Base-by-base conservation (phyloP, 805 yeast species). In the Metschnikowia santaceciliae region DNA sequence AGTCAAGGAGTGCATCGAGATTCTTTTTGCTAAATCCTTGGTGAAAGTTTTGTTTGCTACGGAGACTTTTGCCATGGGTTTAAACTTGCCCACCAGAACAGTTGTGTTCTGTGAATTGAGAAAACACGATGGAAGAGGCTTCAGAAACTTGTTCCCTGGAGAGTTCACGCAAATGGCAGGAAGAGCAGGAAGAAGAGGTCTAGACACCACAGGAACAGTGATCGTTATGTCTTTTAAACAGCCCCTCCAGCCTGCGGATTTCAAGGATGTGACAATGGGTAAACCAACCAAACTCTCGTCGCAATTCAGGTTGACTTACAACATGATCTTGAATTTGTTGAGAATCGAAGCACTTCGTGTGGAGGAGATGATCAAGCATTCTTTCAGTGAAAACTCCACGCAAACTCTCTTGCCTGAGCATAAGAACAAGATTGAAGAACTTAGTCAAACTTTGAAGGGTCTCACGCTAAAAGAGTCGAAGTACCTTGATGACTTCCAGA, bases 91-190 rank as follows among this genome's bases (percentile, higher is more conserved):
- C 11, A 92, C 99, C 0, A 83, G 96, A 71, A 94, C 99, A 0
- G 99, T 94, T 34, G 91, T 92, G 0, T 94, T 94, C 66, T 81
- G 90, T 54, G 89, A 86, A 43, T 72, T 86, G 46, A 74, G 92
- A 57, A 94, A 94, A 63, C 96, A 92, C 66, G 99, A 94, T 64
- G 98, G 98, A 42, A 78, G 83, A 32, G 80, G 80, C 0, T 83
- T 89, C 68, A 79, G 99, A 68, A 81, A 86, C 62, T 75, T 94
- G 53, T 77, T 86, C 8, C 97, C 99, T 0, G 99, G 99, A 49
- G 99, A 94, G 66, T 94, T 92, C 65, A 94, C 98, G 0, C 99
- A 92, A 70, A 94, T 94, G 99, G 91, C 97, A 0, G 99, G 99
- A 42, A 81, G 99, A 68, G 99, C 99, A 0, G 99, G 99, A 53